These are phyloP conservation scores for Diaporthe citri DNA, from an alignment of 2,329 filamentous ascomycete genomes.

Conservation along the genomic window DNA sequence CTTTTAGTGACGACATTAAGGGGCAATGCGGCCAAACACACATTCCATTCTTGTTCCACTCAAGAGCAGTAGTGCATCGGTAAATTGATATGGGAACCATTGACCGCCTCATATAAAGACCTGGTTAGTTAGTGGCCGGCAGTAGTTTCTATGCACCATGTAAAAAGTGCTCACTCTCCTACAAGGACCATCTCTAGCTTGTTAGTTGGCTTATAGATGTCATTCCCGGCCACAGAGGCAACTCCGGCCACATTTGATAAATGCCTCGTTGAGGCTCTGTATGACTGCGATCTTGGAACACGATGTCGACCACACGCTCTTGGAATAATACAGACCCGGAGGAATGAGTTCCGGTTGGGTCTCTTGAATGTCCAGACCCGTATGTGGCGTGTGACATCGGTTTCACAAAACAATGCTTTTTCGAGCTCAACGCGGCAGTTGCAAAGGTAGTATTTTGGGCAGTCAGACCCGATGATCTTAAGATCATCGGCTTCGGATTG, in stretches of 20 bases:
- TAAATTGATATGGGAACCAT: neutral
- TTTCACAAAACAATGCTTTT: neutral
- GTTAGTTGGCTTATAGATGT: neutral
- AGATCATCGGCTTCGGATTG: neutral
- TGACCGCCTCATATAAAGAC: too few relatives aligned
- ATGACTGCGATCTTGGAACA: neutral
- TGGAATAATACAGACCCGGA: neutral
- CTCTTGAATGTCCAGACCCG: neutral
- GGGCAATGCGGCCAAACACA: too few relatives aligned
- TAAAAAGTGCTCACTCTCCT: neutral
- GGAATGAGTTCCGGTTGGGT: neutral
- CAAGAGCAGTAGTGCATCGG: neutral
- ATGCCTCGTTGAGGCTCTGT: neutral
- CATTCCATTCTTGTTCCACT: neutral
- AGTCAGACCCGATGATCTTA: neutral
- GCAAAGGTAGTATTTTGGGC: neutral
- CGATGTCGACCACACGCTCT: neutral
- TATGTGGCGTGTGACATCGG: conserved; percentile 9
- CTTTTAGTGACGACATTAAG: neutral
- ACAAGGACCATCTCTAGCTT: neutral
- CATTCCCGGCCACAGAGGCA: neutral
- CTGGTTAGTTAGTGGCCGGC: neutral
- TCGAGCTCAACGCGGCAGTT: conserved; percentile 6
- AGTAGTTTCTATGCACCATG: neutral
- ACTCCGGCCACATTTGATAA: neutral